Conservation (phyloP, 345 rosid genomes). For the Salix caprea region DNA sequence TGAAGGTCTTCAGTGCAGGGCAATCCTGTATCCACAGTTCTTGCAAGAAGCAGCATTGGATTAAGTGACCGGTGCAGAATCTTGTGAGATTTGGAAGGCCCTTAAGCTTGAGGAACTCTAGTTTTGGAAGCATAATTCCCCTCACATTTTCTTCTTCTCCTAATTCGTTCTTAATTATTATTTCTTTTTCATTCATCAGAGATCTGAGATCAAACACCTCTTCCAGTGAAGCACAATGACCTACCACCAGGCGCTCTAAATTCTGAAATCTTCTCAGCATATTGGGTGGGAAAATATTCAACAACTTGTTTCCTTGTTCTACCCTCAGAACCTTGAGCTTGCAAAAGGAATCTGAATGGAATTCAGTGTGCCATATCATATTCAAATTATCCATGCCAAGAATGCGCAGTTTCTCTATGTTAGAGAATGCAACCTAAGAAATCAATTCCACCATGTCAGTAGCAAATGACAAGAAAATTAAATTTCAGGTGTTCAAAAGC, state of each 20-base stretch:
- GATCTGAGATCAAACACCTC: constrained; percentile 14
- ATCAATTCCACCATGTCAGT: not conserved
- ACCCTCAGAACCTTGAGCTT: constrained; percentile 6
- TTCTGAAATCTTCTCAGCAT: not conserved
- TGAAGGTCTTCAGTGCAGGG: not conserved
- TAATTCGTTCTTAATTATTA: not conserved
- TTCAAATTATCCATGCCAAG: constrained; percentile 12
- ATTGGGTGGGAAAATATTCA: constrained; percentile 13
- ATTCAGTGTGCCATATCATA: constrained; percentile 18
- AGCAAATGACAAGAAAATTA: no score
- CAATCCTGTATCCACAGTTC: not conserved
- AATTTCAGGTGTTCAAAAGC: no score
- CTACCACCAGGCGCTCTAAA: not conserved
- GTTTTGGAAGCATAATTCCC: not conserved
- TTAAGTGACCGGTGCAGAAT: not conserved
- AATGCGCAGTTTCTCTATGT: constrained; percentile 15
- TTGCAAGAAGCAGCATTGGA: constrained; percentile 7
- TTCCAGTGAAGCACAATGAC: not conserved
- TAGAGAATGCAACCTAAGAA: constrained; percentile 22
- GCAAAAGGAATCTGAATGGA: constrained; percentile 9
- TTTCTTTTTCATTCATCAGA: not conserved
- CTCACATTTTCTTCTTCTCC: not conserved
- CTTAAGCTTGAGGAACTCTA: not conserved
- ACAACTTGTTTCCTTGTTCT: not conserved
- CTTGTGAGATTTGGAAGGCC: not conserved